Percentiles rank a stretch among this genome's conserved stretches.
Conservation (phyloP, 805 yeast species). For the Kodamaea neixiangensis region DNA sequence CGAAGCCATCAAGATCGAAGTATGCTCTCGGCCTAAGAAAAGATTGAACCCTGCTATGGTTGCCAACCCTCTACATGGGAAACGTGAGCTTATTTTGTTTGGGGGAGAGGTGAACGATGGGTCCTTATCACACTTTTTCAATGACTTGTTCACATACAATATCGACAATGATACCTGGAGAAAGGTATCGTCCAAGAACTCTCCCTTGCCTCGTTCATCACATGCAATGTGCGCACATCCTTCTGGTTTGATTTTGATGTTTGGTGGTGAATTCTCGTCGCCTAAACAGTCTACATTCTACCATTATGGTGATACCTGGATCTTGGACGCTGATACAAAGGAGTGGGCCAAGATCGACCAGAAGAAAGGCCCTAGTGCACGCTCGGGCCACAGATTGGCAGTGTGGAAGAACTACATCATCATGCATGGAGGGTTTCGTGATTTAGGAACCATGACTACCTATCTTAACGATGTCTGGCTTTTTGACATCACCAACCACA, state of each 20-base stretch:
- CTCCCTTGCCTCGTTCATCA: conserved; percentile 91
- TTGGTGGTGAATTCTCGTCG: conserved; percentile 96
- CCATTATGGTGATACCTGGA: conserved; percentile 96
- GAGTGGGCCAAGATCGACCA: conserved; percentile 89
- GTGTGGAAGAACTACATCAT: conserved; percentile 89
- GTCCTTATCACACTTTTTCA: conserved; percentile 66
- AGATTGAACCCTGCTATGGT: conserved; percentile 77
- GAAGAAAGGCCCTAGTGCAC: conserved; percentile 74
- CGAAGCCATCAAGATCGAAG: conserved; percentile 65
- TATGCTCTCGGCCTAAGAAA: conserved; percentile 59
- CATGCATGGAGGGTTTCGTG: conserved; percentile 91
- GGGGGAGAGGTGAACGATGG: conserved; percentile 80
- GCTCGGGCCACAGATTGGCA: conserved; percentile 91
- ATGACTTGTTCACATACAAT: conserved; percentile 74
- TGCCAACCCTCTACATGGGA: conserved; percentile 72
- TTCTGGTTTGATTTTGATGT: conserved; percentile 78
- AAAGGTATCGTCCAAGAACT: conserved; percentile 71
- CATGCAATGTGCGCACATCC: conserved; percentile 95
- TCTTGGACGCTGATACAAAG: conserved; percentile 76
- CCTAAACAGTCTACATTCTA: conserved; percentile 95
- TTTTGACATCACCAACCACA: conserved; percentile 84
- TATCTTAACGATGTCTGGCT: conserved; percentile 89
- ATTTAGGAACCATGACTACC: conserved; percentile 79
- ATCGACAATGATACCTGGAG: conserved; percentile 84
- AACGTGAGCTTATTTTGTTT: conserved; percentile 75